phyloP scores from a whole-genome alignment of 2,329 filamentous ascomycete genomes.

The Colletotrichum neosansevieriae region DNA sequence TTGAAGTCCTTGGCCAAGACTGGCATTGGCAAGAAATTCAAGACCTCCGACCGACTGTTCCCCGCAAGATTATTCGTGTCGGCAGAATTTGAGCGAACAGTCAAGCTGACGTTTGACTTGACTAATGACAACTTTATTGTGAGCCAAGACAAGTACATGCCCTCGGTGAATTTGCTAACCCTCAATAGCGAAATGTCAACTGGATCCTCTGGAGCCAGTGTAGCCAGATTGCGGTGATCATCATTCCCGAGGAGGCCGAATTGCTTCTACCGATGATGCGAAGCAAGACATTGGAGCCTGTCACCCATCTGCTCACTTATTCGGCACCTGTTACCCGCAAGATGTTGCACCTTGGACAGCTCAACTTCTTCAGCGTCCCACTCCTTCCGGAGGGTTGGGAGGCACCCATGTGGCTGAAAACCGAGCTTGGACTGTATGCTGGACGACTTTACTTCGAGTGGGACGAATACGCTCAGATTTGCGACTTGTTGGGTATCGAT shows the following conservation, averaged over 20 bases:
- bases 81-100: slow-evolving; percentile 61
- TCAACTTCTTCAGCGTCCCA: slow-evolving; percentile 67
- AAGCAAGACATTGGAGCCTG: slow-evolving; percentile 47
- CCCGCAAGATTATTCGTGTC: slow-evolving; percentile 52
- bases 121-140: slow-evolving; percentile 52
- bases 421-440: slow-evolving; percentile 71
- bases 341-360: slow-evolving; percentile 70
- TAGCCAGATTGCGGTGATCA: slow-evolving; percentile 62
- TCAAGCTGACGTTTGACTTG: slow-evolving; percentile 47
- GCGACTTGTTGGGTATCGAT: slow-evolving; percentile 48
- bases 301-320: slow-evolving; percentile 66
- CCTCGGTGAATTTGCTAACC: neutral
- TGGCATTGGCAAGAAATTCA: slow-evolving; percentile 50
- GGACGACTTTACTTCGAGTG: slow-evolving; percentile 71
- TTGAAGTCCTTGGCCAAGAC: slow-evolving; percentile 56
- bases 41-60: slow-evolving; percentile 40
- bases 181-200: slow-evolving; percentile 60
- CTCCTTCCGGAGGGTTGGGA: slow-evolving; percentile 52
- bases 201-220: slow-evolving; percentile 71
- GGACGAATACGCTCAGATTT: slow-evolving; percentile 56
- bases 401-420: slow-evolving; percentile 64
- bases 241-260: slow-evolving; percentile 75
- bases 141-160: slow-evolving; percentile 9
- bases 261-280: slow-evolving; percentile 60
- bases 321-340: slow-evolving; percentile 69